Base-by-base conservation (phyloP, 495 filamentous ascomycete species). In the Aspergillus bridgeri region DNA sequence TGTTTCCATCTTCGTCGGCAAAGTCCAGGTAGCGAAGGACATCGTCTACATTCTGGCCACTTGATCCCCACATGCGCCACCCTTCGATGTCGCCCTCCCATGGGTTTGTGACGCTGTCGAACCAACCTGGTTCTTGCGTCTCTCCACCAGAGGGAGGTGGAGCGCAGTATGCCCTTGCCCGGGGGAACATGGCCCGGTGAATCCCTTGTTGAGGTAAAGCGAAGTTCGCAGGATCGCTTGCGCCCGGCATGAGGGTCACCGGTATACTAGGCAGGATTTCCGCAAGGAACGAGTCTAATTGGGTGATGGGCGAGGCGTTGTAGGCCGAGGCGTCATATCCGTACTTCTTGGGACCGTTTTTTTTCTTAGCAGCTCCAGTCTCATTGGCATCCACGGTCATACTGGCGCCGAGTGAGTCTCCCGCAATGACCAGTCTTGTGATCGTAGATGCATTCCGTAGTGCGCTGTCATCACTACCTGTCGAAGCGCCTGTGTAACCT, bases 1-100 rank as follows among this genome's bases (percentile, higher is more conserved):
- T 27, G 21, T 64, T 68, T 11, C 61, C 60, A 20, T 75, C 67
- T 0, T 67, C 65, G 48, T 64, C 64, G 3, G 69, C 53, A 42
- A 78, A 74, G 47, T 77, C 73, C 19, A 98, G 80, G 62, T 98
- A 98, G 62, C 94, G 92, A 68, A 89, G 89, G 8, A 97, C 82
- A 72, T 99, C 94, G 64, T 97, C 91, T 0, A 98, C 82, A 56
- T 93, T 93, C 73, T 99, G 94, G 0, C 94, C 94, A 23, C 88
- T 88, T 5, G 85, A 91, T 13, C 89, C 92, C 59, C 96, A 81
- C 13, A 97, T 69, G 23, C 88, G 80, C 86, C 88, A 92, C 3
- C 92, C 95, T 42, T 94, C 92, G 0, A 98, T 72, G 65, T 94
- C 88, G 24, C 84, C 91, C 56, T 92, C 88, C 87, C 89, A 96